Conservation (phyloP, 192 early-diverging fungal species). For the Entophlyctis helioformis region DNA sequence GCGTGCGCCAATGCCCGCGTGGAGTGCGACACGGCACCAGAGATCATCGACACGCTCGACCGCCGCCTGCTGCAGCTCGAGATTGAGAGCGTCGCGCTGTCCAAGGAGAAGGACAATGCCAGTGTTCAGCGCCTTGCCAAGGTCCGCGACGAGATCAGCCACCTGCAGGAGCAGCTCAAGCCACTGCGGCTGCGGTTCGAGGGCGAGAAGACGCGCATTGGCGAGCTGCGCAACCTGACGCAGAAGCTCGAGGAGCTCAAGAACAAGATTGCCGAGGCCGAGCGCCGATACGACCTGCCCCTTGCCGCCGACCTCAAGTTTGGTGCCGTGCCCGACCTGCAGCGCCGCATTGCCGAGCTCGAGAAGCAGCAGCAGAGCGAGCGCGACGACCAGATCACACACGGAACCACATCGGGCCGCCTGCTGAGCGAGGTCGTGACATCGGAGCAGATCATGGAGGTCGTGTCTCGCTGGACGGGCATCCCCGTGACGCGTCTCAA, state of each 20-base stretch:
- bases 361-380: slow-evolving; percentile 53
- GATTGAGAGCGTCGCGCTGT: slow-evolving; percentile 86
- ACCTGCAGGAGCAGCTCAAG: slow-evolving; percentile 72
- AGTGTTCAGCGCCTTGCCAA: slow-evolving; percentile 67
- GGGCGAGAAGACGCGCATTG: slow-evolving; percentile 72
- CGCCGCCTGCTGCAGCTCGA: slow-evolving; percentile 86
- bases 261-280: slow-evolving; percentile 74
- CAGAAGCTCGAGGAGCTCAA: slow-evolving; percentile 81
- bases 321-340: slow-evolving; percentile 84
- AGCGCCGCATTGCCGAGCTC: slow-evolving; percentile 61
- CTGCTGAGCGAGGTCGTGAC: slow-evolving; percentile 79
- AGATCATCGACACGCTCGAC: slow-evolving; percentile 91
- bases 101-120: slow-evolving; percentile 81
- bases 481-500: slow-evolving; percentile 85
- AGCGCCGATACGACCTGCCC: slow-evolving; percentile 67
- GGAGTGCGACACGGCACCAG: slow-evolving; percentile 93
- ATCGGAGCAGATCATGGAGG: slow-evolving; percentile 86
- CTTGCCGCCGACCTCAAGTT: slow-evolving; percentile 89
- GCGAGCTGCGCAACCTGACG: slow-evolving; percentile 75
- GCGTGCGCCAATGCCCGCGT: slow-evolving; percentile 92
- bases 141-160: slow-evolving; percentile 72
- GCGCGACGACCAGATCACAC: slow-evolving; percentile 40
- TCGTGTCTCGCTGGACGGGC: slow-evolving; percentile 91
- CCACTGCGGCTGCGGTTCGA: slow-evolving; percentile 82
- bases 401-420: slow-evolving; percentile 17